Percentiles rank a stretch among this genome's conserved stretches.
These are phyloP conservation scores for Sclerospora graminicola DNA, from an alignment of 352 stramenopile genomes.

Conservation along the genomic window DNA sequence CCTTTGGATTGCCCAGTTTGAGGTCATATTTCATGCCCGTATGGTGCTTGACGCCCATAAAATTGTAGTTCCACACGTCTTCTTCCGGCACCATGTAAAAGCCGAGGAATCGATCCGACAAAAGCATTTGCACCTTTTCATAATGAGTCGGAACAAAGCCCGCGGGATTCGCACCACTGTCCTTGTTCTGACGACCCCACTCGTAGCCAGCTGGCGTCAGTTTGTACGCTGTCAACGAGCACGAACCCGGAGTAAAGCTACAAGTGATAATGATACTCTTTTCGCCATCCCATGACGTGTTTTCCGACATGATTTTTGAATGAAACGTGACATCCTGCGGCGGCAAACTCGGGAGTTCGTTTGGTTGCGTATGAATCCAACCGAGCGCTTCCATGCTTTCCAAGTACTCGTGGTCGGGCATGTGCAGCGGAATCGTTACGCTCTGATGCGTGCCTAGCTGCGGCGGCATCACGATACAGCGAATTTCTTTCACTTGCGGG, in stretches of 20 bases:
- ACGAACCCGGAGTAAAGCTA: slow-evolving; percentile 99
- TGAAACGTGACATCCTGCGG: slow-evolving; percentile 95
- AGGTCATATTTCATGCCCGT: slow-evolving; percentile 96
- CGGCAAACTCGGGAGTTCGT: slow-evolving; percentile 94
- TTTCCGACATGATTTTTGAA: slow-evolving; percentile 95
- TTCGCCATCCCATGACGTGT: slow-evolving; percentile 94
- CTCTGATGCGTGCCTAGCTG: slow-evolving; percentile 98
- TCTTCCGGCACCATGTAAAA: slow-evolving; percentile 99
- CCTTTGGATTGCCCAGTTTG: slow-evolving; percentile 96
- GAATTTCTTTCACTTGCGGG: slow-evolving; percentile 98
- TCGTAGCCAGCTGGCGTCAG: slow-evolving; percentile 94
- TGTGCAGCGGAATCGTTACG: slow-evolving; percentile 93
- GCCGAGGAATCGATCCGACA: slow-evolving; percentile 98
- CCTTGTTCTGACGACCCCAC: slow-evolving; percentile 97
- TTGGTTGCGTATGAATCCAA: slow-evolving; percentile 99
- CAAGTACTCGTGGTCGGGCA: slow-evolving; percentile 95
- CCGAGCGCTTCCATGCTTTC: slow-evolving; percentile 97
- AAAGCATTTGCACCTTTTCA: slow-evolving; percentile 99
- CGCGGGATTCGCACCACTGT: slow-evolving; percentile 89
- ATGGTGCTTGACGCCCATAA: slow-evolving; percentile 98
- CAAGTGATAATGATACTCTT: slow-evolving; percentile 97
- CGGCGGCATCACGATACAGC: slow-evolving; percentile 98
- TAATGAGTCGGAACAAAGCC: slow-evolving; percentile 96
- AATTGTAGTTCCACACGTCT: slow-evolving; percentile 99
- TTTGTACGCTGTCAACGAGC: slow-evolving; percentile 98